A percentile compares a stretch with the other conserved stretches of the same genome.
These are phyloP conservation scores for Aspergillus kassunensis DNA, from an alignment of 495 filamentous ascomycete species.

Conservation along the genomic window DNA sequence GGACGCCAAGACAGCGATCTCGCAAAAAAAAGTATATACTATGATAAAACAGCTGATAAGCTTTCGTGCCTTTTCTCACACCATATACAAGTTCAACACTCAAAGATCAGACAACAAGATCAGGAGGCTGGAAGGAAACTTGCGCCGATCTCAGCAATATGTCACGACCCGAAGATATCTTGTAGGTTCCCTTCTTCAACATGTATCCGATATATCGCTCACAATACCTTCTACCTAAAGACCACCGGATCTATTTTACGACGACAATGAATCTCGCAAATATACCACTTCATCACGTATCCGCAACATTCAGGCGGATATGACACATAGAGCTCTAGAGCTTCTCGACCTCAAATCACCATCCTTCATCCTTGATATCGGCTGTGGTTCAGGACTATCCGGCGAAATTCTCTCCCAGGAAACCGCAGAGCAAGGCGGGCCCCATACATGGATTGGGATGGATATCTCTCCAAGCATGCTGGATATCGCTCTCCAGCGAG, in stretches of 20 bases:
- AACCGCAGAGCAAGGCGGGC: conserved; percentile 64
- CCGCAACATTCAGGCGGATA: conserved; percentile 86
- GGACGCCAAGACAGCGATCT: conserved; percentile 4
- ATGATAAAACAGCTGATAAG: background rate
- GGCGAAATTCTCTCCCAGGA: conserved; percentile 83
- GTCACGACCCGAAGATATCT: conserved; percentile 93
- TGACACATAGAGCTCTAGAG: conserved; percentile 88
- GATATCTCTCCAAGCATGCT: conserved; percentile 94
- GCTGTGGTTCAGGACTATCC: conserved; percentile 91
- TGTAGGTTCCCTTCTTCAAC: conserved; percentile 49
- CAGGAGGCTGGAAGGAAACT: background rate
- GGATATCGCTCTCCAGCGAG: conserved; percentile 82
- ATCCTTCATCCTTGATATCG: conserved; percentile 87
- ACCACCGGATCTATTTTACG: conserved; percentile 93
- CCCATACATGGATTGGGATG: conserved; percentile 93
- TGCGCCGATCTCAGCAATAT: conserved; percentile 36
- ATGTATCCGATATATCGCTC: background rate
- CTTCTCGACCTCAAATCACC: conserved; percentile 79
- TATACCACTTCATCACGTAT: conserved; percentile 98
- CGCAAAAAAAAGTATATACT: conserved; percentile 4
- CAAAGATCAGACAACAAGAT: background rate
- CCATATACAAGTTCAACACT: background rate
- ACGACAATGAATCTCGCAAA: conserved; percentile 89
- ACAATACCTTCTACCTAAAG: conserved; percentile 34
- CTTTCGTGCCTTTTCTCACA: background rate